These are phyloP conservation scores for Sisymbrium altissimum DNA, from an alignment of 345 rosid species.

Conservation along the genomic window DNA sequence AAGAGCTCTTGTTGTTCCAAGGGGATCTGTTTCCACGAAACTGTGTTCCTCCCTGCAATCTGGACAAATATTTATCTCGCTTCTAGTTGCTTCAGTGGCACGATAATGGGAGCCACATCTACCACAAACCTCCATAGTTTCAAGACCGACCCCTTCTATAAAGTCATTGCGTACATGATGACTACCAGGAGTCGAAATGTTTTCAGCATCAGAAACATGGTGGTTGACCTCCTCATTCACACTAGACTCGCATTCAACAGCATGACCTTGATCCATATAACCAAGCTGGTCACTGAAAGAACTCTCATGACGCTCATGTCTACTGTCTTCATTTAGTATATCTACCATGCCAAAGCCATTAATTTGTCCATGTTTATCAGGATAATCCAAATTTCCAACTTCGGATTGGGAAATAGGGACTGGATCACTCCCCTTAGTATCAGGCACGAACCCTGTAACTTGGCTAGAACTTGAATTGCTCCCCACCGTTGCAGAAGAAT, in stretches of 20 bases:
- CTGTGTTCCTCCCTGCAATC: slow-evolving; percentile 57
- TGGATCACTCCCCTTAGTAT: slow-evolving; percentile 52
- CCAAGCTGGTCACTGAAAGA: slow-evolving; percentile 38
- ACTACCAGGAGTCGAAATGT: slow-evolving; percentile 42
- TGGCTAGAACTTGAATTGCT: slow-evolving; percentile 68
- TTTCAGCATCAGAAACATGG: slow-evolving; percentile 41
- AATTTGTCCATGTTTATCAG: slow-evolving; percentile 53
- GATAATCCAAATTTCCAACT: slow-evolving; percentile 32
- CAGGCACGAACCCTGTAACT: slow-evolving; percentile 46
- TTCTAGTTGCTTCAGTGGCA: slow-evolving; percentile 39
- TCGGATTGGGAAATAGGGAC: slow-evolving; percentile 45
- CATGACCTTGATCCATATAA: slow-evolving; percentile 40
- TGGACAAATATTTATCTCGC: slow-evolving; percentile 54
- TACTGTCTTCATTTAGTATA: slow-evolving; percentile 39
- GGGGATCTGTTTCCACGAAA: slow-evolving; percentile 28
- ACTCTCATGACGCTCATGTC: slow-evolving; percentile 39
- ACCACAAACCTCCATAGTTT: slow-evolving; percentile 48
- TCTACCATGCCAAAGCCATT: slow-evolving; percentile 60
- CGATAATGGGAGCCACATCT: slow-evolving; percentile 57
- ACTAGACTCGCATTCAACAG: slow-evolving; percentile 39
- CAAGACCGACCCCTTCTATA: slow-evolving; percentile 43
- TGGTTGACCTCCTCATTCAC: slow-evolving; percentile 43
- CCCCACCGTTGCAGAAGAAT: slow-evolving; percentile 69
- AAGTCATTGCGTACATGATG: slow-evolving; percentile 37
- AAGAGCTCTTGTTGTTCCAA: slow-evolving; percentile 32